phyloP scores from a whole-genome alignment of 2,329 filamentous ascomycete genomes.

The Elsinoe arachidis region DNA sequence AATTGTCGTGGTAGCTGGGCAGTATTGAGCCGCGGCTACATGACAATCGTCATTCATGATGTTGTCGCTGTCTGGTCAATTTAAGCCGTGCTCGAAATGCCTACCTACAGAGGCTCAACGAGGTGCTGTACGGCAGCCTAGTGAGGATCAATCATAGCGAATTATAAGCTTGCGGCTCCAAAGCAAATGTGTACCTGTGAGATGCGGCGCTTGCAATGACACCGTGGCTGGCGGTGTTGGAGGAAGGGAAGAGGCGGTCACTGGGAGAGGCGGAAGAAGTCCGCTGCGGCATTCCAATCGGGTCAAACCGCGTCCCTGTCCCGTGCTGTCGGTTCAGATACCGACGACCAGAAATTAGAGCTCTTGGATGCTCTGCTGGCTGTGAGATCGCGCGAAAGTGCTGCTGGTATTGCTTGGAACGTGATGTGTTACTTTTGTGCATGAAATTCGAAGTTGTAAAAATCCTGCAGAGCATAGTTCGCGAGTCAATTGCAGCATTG shows the following conservation, averaged over 20 bases:
- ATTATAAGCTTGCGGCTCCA: too few species aligned
- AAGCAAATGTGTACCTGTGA: too few species aligned
- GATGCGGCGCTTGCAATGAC: too few species aligned
- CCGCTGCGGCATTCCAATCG: constrained; percentile 6
- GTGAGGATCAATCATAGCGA: too few species aligned
- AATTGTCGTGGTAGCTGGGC: not conserved
- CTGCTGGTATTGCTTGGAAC: too few species aligned
- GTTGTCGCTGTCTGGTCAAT: not conserved
- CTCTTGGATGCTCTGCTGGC: not conserved
- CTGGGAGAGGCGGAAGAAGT: not conserved
- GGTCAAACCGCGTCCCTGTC: constrained; percentile 7
- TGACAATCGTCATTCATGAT: not conserved
- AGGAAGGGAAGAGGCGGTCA: not conserved
- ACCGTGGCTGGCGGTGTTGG: too few species aligned
- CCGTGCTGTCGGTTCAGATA: not conserved
- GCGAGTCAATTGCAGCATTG: not conserved
- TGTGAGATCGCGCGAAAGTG: too few species aligned
- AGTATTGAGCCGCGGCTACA: not conserved
- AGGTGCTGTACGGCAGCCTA: too few species aligned
- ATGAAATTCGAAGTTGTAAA: not conserved
- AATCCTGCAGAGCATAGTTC: not conserved
- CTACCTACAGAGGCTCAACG: too few species aligned
- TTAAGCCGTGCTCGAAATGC: too few species aligned
- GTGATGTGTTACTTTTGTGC: not conserved
- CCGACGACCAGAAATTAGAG: not conserved